A percentile compares a stretch with the other conserved stretches of the same genome.
phyloP scores from a whole-genome alignment of 2,329 filamentous ascomycete species.

The Pseudogymnoascus sp. region DNA sequence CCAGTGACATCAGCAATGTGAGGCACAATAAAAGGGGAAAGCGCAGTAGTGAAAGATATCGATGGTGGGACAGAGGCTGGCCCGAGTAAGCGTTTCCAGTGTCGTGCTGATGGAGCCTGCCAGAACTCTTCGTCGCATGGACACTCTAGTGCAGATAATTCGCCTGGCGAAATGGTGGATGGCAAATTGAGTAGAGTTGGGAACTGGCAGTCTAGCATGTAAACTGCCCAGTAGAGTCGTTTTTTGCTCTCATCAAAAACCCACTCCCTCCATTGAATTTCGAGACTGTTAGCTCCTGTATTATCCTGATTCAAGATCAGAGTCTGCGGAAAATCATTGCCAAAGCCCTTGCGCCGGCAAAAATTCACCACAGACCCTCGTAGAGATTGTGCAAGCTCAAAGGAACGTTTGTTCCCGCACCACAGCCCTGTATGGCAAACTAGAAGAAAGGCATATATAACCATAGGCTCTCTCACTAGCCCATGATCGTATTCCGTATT shows the following conservation, averaged over 20 bases:
- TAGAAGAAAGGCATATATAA: constrained; percentile 20
- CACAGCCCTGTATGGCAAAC: constrained; percentile 20
- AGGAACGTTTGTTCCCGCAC: constrained; percentile 23
- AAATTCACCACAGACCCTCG: constrained; percentile 17
- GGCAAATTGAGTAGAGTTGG: constrained; percentile 20
- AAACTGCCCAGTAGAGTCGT: constrained; percentile 20
- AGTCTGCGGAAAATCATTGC: neutral
- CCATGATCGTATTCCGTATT: constrained; percentile 18
- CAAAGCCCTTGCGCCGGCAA: neutral
- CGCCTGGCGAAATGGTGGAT: constrained; percentile 18
- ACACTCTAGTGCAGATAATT: constrained; percentile 18
- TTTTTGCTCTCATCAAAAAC: constrained; percentile 15
- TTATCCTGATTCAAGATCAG: neutral
- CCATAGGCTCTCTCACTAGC: constrained; percentile 19
- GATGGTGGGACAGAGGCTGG: constrained; percentile 18
- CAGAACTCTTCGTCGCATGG: constrained; percentile 23
- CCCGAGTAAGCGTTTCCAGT: constrained; percentile 21
- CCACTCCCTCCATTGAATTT: neutral
- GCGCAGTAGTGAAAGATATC: constrained; percentile 18
- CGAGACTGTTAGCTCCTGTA: neutral
- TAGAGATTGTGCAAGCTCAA: constrained; percentile 19
- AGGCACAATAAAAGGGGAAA: constrained; percentile 19
- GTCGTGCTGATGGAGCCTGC: constrained; percentile 17
- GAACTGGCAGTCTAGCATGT: constrained; percentile 20
- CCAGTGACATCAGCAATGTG: neutral